phyloP scores from a whole-genome alignment of 2,329 filamentous ascomycete species.

The Leptographium radiaticola region DNA sequence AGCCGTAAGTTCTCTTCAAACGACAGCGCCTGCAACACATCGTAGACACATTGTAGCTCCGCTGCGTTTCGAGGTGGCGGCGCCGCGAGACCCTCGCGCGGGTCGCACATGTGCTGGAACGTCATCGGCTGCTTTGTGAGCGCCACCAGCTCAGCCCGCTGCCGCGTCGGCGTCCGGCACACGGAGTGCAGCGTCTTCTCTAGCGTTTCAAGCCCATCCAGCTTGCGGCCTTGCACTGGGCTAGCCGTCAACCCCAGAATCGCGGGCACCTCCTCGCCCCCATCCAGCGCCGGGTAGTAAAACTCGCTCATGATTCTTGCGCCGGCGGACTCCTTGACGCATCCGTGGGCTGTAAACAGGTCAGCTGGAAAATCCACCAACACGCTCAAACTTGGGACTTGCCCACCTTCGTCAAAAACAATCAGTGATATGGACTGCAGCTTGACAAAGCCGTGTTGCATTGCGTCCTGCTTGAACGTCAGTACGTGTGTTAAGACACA shows the following conservation, averaged over 20 bases:
- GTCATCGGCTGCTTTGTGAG: slow-evolving; percentile 56
- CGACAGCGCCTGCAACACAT: not conserved
- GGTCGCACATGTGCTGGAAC: slow-evolving; percentile 21
- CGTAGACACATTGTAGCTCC: slow-evolving; percentile 20
- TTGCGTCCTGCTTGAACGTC: slow-evolving; percentile 37
- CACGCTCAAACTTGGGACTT: no score
- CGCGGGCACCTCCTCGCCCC: slow-evolving; percentile 35
- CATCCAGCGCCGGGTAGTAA: slow-evolving; percentile 41
- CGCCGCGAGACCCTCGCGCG: slow-evolving; percentile 15
- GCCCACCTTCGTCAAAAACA: slow-evolving; percentile 69
- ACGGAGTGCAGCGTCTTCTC: slow-evolving; percentile 58
- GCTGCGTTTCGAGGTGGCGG: slow-evolving; percentile 20
- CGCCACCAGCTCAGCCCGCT: slow-evolving; percentile 56
- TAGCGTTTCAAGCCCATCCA: slow-evolving; percentile 42
- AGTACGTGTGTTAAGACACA: not conserved
- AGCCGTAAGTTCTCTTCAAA: not conserved
- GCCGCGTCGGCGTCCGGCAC: slow-evolving; percentile 53
- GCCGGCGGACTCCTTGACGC: slow-evolving; percentile 47
- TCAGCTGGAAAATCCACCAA: not conserved
- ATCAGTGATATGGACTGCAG: slow-evolving; percentile 53
- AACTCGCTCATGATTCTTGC: slow-evolving; percentile 61
- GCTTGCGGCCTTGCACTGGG: slow-evolving; percentile 50
- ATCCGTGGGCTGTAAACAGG: slow-evolving; percentile 42
- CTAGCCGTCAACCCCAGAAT: slow-evolving; percentile 75
- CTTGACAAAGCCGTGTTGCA: slow-evolving; percentile 60